phyloP scores from a whole-genome alignment of 139 green algal genomes.

The Coccomyxa sp. region DNA sequence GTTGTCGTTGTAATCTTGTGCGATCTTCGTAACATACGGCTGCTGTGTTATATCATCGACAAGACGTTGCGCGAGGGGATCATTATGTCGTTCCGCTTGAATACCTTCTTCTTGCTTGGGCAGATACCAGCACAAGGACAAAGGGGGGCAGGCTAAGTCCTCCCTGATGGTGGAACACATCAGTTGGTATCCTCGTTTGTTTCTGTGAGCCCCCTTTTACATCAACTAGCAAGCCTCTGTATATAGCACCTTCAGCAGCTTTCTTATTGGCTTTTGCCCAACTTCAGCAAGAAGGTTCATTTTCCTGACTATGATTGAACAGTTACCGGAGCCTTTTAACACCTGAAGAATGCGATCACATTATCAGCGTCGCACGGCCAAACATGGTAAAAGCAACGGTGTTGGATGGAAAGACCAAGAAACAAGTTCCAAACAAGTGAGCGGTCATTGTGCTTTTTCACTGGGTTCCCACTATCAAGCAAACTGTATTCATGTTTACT shows the following conservation, averaged over 20 bases:
- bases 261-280: no score
- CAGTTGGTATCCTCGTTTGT: neutral
- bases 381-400: neutral
- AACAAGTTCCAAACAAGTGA: no score
- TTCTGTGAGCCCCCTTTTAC: neutral
- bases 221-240: no score
- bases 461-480: no score
- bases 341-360: neutral
- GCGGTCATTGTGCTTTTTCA: no score
- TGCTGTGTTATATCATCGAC: no score
- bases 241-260: no score
- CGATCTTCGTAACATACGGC: no score
- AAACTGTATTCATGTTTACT: neutral
- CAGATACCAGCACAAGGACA: neutral
- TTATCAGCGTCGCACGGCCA: neutral
- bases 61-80: no score
- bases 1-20: no score
- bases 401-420: neutral
- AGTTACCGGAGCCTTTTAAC: neutral
- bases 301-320: no score
- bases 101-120: neutral
- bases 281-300: no score
- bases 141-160: neutral
- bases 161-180: neutral
- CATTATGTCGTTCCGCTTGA: neutral